phyloP scores from a whole-genome alignment of 768 basidiomycete genomes.

The Hypholoma sublateritium region DNA sequence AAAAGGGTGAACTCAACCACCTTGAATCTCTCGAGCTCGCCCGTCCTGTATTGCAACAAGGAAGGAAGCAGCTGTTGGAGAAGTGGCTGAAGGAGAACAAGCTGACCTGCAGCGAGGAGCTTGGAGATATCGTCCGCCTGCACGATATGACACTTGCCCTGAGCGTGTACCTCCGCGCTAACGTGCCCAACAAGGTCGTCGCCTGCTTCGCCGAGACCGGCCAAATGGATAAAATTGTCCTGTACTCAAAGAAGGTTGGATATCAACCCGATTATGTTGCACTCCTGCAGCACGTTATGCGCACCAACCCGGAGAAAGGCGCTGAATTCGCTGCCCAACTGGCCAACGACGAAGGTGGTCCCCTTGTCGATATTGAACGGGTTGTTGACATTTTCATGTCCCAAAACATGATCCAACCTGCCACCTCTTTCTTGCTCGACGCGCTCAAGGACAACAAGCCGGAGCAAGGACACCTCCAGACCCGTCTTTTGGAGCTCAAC shows the following conservation, averaged over 20 bases:
- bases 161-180: conserved; percentile 96
- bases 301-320: conserved; percentile 95
- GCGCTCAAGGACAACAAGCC: conserved; percentile 98
- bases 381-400: conserved; percentile 99
- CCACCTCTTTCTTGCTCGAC: conserved; percentile 95
- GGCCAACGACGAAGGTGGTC: conserved; percentile 89
- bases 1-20: conserved; percentile 98
- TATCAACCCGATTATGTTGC: conserved; percentile 92
- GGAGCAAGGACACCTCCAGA: conserved; percentile 95
- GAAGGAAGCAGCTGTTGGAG: conserved; percentile 93
- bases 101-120: conserved; percentile 97
- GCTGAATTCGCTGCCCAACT: conserved; percentile 96
- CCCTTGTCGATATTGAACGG: conserved; percentile 90
- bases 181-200: conserved; percentile 97
- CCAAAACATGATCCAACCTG: conserved; percentile 99
- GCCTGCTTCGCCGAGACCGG: conserved; percentile 99
- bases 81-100: conserved; percentile 99
- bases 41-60: conserved; percentile 92
- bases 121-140: conserved; percentile 92
- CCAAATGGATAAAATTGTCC: conserved; percentile 96
- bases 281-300: conserved; percentile 93
- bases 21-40: conserved; percentile 95
- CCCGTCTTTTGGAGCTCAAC: conserved; percentile 97
- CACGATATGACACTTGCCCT: conserved; percentile 97
- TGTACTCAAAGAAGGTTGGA: conserved; percentile 96